Base-by-base conservation (phyloP, 2,329 filamentous ascomycete species). In the Fusarium avenaceum region DNA sequence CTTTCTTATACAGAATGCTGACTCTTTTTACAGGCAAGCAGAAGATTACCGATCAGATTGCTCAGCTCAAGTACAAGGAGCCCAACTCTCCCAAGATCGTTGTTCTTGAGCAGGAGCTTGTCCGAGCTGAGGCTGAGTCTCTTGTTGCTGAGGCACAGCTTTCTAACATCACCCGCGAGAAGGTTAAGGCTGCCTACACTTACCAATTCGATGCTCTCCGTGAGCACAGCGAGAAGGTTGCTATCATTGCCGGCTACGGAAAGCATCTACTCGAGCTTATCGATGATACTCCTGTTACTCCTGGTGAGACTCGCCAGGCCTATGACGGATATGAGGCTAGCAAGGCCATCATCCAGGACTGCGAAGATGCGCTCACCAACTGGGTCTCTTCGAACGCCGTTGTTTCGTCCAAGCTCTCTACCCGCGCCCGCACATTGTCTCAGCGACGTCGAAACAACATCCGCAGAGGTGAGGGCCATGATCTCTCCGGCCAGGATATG, bases 21-120 rank as follows among this genome's bases (percentile, higher is more conserved):
- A 72, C 55, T 10, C 15, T 7, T 2, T 28, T 19, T 19, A 57
- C 72, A 96, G 93, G 93, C 81, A 99, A 99, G 85, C 95, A 98
- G 81, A 99, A 98, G 84, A 98, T 99, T 77, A 97, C 93, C 75
- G 96, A 99, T 79, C 93, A 98, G 79, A 99, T 99, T 75, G 95
- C 96, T 50, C 95, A 98, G 81, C 88, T 99, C 75, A 99, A 99
- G 83, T 99, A 98, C 89, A 99, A 99, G 85, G 96, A 99, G 81
- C 96, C 96, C 72, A 97, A 97, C 84, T 97, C 94, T 35, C 94
- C 95, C 69, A 96, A 94, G 83, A 97, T 99, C 74, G 94, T 97
- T 59, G 94, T 99, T 40, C 90, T 99, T 56, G 96, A 99, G 83
- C 96, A 99, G 82, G 96, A 99, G 82, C 92, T 99, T 61, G 96